Evolutionary conservation across 148 eudicot genomes (phyloP), one percentile per base, ranked within the genome.

Genomic region (Diospyros lotus): DNA sequence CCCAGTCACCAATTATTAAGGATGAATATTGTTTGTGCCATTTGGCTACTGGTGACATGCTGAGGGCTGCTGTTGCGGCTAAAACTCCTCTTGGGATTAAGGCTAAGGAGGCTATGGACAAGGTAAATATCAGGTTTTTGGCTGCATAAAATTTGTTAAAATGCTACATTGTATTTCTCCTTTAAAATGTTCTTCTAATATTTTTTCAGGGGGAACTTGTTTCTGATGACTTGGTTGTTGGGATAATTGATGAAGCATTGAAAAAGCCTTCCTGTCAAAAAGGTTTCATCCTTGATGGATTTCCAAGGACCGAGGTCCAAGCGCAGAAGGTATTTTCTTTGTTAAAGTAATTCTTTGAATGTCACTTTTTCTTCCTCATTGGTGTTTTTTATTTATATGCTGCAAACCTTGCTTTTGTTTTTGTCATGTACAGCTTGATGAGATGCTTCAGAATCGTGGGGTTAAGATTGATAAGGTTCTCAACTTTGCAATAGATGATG

Each of bases 231-330:
- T 84, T 92, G 86, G 97, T 95, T 77, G 94, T 95, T 59, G 96
- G 97, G 45, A 86, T 95, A 73, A 92, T 95, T 44, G 97, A 92
- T 81, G 99, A 95, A 73, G 99, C 99, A 43, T 43, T 95, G 77
- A 89, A 90, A 64, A 95, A 86, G 84, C 97, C 97, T 58, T 95
- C 99, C 48, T 95, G 99, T 64, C 80, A 89, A 74, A 95, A 89
- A 82, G 99, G 99, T 71, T 95, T 95, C 75, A 92, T 95, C 76
- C 98, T 95, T 80, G 97, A 95, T 83, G 97, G 97, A 48, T 95
- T 95, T 78, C 97, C 97, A 2, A 95, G 98, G 82, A 92, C 98
- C n/a, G 97, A 86, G 67, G 91, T 78, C 69, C 99, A 95, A 85
- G 98, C 98, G 18, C 81, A 95, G 72, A 95, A 92, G 94, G 98